Conservation (phyloP, 495 filamentous ascomycete species). For the Geopyxis carbonaria region DNA sequence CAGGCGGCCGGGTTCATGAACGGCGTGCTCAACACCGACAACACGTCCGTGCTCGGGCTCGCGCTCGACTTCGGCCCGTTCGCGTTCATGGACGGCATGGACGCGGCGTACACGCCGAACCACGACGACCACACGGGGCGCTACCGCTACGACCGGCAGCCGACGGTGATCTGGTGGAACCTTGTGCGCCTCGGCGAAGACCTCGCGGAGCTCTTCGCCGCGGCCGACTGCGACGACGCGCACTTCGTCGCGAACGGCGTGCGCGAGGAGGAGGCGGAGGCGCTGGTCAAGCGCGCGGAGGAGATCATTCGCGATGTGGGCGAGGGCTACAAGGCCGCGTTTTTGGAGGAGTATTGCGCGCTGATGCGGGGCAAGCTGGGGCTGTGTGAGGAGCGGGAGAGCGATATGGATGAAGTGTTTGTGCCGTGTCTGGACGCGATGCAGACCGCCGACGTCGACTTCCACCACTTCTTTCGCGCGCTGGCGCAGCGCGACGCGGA, state of each 20-base stretch:
- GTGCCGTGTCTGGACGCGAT: constrained; percentile 67
- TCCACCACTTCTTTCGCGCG: constrained; percentile 76
- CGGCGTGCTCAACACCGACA: constrained; percentile 90
- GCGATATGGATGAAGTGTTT: constrained; percentile 62
- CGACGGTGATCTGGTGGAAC: constrained; percentile 97
- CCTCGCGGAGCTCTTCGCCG: constrained; percentile 75
- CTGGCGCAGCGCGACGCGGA: too few relatives aligned
- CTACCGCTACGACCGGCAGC: constrained; percentile 86
- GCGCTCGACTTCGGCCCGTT: constrained; percentile 92
- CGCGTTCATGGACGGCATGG: constrained; percentile 80
- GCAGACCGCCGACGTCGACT: constrained; percentile 66
- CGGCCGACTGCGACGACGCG: constrained; percentile 45
- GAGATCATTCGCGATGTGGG: constrained; percentile 56
- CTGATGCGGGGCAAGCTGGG: constrained; percentile 67
- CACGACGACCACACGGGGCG: constrained; percentile 80
- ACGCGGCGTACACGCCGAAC: constrained; percentile 87
- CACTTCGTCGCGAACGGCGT: constrained; percentile 57
- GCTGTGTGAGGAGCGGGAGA: constrained; percentile 42
- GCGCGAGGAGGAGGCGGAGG: constrained; percentile 43
- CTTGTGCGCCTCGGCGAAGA: constrained; percentile 79
- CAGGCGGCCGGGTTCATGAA: constrained; percentile 98
- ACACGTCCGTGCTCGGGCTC: constrained; percentile 77
- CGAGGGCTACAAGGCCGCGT: constrained; percentile 73
- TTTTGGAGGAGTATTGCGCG: constrained; percentile 68
- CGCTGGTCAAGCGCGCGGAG: constrained; percentile 63